Conservation (phyloP, 495 filamentous ascomycete genomes). For the Penicillium bialowiezense region DNA sequence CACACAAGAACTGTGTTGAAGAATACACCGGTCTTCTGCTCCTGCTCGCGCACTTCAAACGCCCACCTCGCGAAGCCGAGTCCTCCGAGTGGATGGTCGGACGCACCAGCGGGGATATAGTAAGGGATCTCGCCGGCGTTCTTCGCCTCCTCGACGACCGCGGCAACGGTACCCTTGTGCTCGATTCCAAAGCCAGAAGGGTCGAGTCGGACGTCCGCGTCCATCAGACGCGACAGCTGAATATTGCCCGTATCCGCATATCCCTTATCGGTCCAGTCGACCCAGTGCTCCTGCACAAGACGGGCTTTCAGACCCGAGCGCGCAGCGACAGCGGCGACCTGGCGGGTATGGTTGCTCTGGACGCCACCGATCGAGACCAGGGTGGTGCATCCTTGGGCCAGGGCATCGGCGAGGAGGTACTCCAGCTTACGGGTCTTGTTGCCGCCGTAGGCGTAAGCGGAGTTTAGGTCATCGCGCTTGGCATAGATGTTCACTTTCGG, state of each 20-base stretch:
- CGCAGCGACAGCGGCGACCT: conserved; percentile 57
- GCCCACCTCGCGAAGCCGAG: conserved; percentile 65
- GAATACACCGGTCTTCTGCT: conserved; percentile 51
- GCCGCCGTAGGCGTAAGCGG: conserved; percentile 59
- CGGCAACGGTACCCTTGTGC: conserved; percentile 52
- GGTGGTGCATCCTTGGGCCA: conserved; percentile 49
- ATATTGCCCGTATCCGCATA: conserved; percentile 61
- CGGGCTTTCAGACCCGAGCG: conserved; percentile 49
- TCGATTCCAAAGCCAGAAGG: conserved; percentile 55
- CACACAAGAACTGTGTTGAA: conserved; percentile 63
- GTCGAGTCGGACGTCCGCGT: conserved; percentile 52
- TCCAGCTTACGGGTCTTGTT: conserved; percentile 68
- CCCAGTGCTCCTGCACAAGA: conserved; percentile 64
- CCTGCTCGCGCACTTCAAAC: conserved; percentile 58
- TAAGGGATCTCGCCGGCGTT: conserved; percentile 53
- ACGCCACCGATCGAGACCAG: conserved; percentile 63
- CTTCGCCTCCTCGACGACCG: conserved; percentile 44
- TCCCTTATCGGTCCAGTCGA: conserved; percentile 47
- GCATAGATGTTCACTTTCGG: conserved; percentile 51
- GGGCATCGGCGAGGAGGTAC: conserved; percentile 57
- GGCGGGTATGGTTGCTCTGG: conserved; percentile 64
- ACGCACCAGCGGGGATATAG: conserved; percentile 63
- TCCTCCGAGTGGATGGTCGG: conserved; percentile 63
- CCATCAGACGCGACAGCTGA: conserved; percentile 60
- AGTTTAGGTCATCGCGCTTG: conserved; percentile 64